Conservation (phyloP, 345 rosid genomes). For the Boechera divaricarpa region DNA sequence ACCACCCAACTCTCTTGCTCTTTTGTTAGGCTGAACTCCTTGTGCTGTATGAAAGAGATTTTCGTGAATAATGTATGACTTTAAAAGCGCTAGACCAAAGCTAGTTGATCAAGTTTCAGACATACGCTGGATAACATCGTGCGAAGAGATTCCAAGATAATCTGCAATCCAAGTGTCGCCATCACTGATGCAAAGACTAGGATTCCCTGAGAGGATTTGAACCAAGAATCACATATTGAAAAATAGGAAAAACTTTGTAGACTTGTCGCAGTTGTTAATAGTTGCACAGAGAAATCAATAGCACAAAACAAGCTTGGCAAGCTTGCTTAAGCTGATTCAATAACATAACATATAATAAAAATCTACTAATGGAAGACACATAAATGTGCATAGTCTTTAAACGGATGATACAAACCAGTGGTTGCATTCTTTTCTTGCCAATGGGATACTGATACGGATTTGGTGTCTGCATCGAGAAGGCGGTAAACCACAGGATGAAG, state of each 20-base stretch:
- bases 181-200: constrained; percentile 99
- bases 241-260: background rate
- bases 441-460: constrained; percentile 96
- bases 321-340: background rate
- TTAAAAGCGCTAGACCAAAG: constrained; percentile 24
- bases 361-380: background rate
- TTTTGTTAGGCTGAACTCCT: constrained; percentile 61
- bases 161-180: constrained; percentile 99
- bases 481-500: constrained; percentile 97
- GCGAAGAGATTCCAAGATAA: constrained; percentile 87
- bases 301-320: background rate
- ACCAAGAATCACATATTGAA: constrained; percentile 17
- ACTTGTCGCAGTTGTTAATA: background rate
- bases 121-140: constrained; percentile 73
- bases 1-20: constrained; percentile 92
- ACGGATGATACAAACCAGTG: constrained; percentile 65
- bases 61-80: constrained; percentile 19
- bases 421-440: constrained; percentile 99
- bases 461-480: constrained; percentile 97
- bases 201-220: constrained; percentile 73
- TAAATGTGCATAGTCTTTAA: background rate
- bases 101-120: constrained; percentile 25
- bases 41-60: constrained; percentile 58
- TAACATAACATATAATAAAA: background rate
- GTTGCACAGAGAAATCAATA: constrained; percentile 14